Percentiles rank a stretch among this genome's conserved stretches.
phyloP scores from a whole-genome alignment of 805 yeast species.

The Yamadazyma philogaea region DNA sequence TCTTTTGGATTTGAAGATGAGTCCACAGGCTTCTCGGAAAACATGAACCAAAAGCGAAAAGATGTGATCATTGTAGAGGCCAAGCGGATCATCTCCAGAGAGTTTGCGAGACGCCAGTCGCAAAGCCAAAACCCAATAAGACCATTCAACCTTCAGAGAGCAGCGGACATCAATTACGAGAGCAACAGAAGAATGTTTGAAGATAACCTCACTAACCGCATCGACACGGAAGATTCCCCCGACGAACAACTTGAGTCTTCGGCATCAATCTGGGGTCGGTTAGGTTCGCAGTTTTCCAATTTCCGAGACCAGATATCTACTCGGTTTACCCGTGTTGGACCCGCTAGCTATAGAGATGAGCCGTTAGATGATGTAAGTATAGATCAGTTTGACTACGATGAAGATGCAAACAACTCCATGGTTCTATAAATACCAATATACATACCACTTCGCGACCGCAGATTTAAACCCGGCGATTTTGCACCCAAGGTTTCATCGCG shows the following conservation, averaged over 20 bases:
- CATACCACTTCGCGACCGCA: neutral
- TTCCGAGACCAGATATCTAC: constrained; percentile 7
- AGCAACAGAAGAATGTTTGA: constrained; percentile 25
- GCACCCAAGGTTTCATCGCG: constrained; percentile 7
- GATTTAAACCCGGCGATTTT: neutral
- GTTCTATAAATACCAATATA: constrained; percentile 20
- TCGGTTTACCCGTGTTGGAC: neutral
- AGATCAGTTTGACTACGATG: constrained; percentile 28
- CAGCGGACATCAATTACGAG: constrained; percentile 29
- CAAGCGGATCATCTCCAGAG: constrained; percentile 37
- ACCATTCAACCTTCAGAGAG: constrained; percentile 24
- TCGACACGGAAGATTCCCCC: constrained; percentile 19
- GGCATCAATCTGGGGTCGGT: constrained; percentile 21
- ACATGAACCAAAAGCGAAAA: constrained; percentile 22
- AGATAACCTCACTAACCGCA: constrained; percentile 19
- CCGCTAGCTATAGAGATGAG: constrained; percentile 22
- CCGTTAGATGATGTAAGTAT: constrained; percentile 20
- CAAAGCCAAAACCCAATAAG: constrained; percentile 18
- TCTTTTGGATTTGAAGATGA: constrained; percentile 39
- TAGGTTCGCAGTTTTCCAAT: constrained; percentile 9
- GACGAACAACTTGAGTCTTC: constrained; percentile 8
- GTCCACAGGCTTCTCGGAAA: constrained; percentile 16
- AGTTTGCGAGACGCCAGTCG: constrained; percentile 23
- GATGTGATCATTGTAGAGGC: constrained; percentile 42
- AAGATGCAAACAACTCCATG: constrained; percentile 32